These are phyloP conservation scores for Malassezia nana DNA, from an alignment of 1,284 basidiomycete species.

Conservation along the genomic window DNA sequence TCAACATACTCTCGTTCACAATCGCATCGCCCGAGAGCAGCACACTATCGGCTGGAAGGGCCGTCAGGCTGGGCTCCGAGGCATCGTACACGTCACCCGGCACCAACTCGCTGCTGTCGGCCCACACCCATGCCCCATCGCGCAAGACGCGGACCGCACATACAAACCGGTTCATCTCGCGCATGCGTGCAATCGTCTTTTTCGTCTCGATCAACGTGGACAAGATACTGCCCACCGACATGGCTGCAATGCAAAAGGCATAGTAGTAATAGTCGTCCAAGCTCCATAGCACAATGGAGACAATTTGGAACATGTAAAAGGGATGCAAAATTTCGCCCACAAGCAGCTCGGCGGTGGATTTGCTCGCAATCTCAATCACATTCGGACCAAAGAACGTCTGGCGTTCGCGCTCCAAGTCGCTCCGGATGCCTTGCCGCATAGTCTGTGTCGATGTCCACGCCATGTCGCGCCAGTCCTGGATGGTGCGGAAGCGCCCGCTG, in stretches of 20 bases:
- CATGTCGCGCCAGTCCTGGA: slow-evolving; percentile 84
- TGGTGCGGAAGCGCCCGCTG: slow-evolving; percentile 69
- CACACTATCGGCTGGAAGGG: slow-evolving; percentile 83
- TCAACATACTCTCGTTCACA: slow-evolving; percentile 97
- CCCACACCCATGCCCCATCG: slow-evolving; percentile 53
- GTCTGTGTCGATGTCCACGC: slow-evolving; percentile 59
- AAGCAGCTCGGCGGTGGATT: slow-evolving; percentile 68
- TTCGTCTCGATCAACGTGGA: slow-evolving; percentile 87
- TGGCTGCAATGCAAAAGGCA: slow-evolving; percentile 90
- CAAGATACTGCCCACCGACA: slow-evolving; percentile 73
- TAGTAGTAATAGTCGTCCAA: slow-evolving; percentile 87
- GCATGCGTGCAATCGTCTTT: slow-evolving; percentile 76
- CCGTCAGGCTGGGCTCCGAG: slow-evolving; percentile 62
- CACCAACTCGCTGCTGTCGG: slow-evolving; percentile 71
- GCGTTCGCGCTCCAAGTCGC: slow-evolving; percentile 38
- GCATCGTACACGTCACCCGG: slow-evolving; percentile 89
- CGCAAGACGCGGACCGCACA: slow-evolving; percentile 68
- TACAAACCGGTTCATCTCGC: slow-evolving; percentile 86
- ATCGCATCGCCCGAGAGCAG: slow-evolving; percentile 90
- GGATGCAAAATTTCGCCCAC: slow-evolving; percentile 57
- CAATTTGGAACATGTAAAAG: slow-evolving; percentile 79
- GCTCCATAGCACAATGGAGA: slow-evolving; percentile 86
- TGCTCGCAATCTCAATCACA: slow-evolving; percentile 80
- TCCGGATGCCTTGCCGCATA: slow-evolving; percentile 29
- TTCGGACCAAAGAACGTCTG: slow-evolving; percentile 70